A percentile compares a stretch with the other conserved stretches of the same genome.
Evolutionary conservation across 2,329 filamentous ascomycete species (phyloP).

Genomic region (Colletotrichum cereale): DNA sequence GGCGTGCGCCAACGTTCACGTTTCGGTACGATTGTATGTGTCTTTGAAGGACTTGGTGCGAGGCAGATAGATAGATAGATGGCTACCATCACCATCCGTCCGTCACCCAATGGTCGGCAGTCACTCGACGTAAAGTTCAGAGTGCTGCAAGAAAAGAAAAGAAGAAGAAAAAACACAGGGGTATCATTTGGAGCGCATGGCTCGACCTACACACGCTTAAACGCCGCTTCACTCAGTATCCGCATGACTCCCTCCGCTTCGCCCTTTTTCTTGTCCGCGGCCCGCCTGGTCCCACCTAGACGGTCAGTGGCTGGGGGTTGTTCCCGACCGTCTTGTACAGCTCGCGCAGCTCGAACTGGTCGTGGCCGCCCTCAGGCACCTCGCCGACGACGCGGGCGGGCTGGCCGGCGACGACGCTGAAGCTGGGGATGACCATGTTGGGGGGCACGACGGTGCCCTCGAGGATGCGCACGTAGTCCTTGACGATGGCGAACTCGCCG

Average conservation of each 20-base stretch:
- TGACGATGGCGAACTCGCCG: constrained; percentile 90
- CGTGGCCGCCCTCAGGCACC: constrained; percentile 77
- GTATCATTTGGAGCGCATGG: constrained; percentile 26
- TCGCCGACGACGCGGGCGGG: constrained; percentile 87
- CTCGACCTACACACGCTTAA: constrained; percentile 19
- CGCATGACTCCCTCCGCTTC: no score
- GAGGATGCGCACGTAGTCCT: constrained; percentile 90
- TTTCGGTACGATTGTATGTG: no score
- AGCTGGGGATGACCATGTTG: constrained; percentile 93
- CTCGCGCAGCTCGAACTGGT: constrained; percentile 74
- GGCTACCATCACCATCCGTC: neutral
- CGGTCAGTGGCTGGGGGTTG: constrained; percentile 53
- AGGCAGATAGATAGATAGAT: neutral
- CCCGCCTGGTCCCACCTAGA: neutral
- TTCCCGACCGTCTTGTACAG: constrained; percentile 75
- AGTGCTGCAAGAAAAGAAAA: neutral
- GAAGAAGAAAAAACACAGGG: neutral
- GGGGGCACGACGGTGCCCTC: constrained; percentile 86
- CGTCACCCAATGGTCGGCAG: no score
- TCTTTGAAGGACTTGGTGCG: neutral
- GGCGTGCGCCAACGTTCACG: no score
- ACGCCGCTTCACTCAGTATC: constrained; percentile 3
- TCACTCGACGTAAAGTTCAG: neutral
- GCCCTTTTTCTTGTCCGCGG: no score
- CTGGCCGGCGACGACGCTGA: constrained; percentile 87